These are phyloP conservation scores for Teratosphaeria epicoccoides DNA, from an alignment of 2,329 filamentous ascomycete genomes.

Conservation along the genomic window DNA sequence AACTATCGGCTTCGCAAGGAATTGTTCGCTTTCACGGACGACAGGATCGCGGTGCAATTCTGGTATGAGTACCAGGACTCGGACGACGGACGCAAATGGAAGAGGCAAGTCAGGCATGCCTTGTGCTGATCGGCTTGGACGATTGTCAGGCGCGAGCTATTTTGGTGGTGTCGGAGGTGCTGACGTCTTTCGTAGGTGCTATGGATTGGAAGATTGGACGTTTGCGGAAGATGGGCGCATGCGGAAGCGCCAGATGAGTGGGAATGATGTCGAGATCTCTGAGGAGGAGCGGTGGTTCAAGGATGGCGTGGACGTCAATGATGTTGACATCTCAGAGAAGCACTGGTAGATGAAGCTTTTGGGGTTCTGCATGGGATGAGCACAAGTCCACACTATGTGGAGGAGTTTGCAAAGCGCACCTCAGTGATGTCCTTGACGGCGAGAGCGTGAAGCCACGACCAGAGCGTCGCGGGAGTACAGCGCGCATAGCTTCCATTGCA, in stretches of 20 bases:
- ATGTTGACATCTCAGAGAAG: conserved; percentile 53
- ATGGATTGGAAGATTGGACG: conserved; percentile 73
- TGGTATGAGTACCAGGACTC: conserved; percentile 75
- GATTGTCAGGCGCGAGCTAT: neutral
- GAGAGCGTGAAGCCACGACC: neutral
- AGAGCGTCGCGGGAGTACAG: neutral
- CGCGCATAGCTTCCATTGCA: neutral
- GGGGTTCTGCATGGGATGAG: neutral
- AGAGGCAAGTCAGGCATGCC: conserved; percentile 37
- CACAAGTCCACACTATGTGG: neutral
- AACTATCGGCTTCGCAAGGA: conserved; percentile 72
- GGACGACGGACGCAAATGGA: conserved; percentile 59
- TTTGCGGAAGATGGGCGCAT: conserved; percentile 60
- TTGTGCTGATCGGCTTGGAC: neutral
- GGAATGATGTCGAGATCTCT: conserved; percentile 55
- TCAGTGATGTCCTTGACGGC: neutral
- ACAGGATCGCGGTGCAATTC: conserved; percentile 69
- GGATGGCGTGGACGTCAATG: conserved; percentile 58
- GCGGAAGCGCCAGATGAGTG: conserved; percentile 67
- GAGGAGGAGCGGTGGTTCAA: conserved; percentile 59
- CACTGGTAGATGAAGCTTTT: conserved; percentile 44
- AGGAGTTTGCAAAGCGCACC: neutral
- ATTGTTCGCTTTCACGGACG: conserved; percentile 63
- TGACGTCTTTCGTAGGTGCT: conserved; percentile 42
- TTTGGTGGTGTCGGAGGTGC: neutral